Evolutionary conservation across 2,329 filamentous ascomycete species (phyloP).

Genomic region (Chrysoporthe deuterocubensis): DNA sequence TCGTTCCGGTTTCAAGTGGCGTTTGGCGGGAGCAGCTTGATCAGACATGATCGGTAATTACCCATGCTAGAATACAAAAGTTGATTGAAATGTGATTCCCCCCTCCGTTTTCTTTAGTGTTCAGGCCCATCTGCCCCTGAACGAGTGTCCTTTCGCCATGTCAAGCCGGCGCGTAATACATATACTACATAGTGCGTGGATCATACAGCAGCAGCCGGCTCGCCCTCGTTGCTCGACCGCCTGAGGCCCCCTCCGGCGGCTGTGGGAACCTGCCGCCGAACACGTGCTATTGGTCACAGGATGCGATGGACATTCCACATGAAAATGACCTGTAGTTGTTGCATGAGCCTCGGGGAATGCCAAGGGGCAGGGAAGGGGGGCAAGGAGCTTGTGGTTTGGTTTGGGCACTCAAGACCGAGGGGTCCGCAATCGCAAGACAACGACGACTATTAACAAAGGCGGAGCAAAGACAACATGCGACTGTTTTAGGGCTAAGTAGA

Average conservation of each 20-base stretch:
- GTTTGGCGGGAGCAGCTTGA: conserved; percentile 23
- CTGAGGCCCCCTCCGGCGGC: too few species aligned
- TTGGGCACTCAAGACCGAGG: too few species aligned
- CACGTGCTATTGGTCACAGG: background rate
- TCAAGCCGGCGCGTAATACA: too few species aligned
- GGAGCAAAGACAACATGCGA: too few species aligned
- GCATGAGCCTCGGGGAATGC: background rate
- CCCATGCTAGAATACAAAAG: background rate
- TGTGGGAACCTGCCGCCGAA: background rate
- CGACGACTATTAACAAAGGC: too few species aligned
- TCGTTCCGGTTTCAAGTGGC: background rate
- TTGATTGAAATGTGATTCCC: background rate
- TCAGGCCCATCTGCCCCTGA: too few species aligned
- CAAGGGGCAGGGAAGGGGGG: background rate
- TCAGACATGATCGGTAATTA: background rate
- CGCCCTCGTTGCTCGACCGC: background rate
- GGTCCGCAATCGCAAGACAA: too few species aligned
- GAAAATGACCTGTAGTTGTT: background rate
- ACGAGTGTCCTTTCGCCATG: too few species aligned
- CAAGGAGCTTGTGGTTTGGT: background rate
- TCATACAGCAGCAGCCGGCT: background rate
- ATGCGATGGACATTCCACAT: background rate
- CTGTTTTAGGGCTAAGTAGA: too few species aligned
- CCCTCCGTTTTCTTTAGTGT: background rate
- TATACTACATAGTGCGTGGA: too few species aligned